Percentiles rank a stretch among this genome's conserved stretches.
Conservation (phyloP, 169 alveolate genomes). For the Eimeria necatrix region DNA sequence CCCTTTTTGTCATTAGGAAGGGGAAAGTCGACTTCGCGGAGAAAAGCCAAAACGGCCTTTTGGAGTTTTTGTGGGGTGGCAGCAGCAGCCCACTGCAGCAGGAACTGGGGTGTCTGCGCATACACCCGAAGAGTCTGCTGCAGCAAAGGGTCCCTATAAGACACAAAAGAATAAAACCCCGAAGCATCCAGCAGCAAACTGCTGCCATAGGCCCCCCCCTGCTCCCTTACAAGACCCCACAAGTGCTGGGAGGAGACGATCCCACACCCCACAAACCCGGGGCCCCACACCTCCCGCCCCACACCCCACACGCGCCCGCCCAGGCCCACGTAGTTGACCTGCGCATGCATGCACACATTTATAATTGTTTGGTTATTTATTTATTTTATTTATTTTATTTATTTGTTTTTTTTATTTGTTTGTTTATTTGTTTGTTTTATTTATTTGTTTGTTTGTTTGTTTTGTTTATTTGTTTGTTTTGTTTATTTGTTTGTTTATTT, state of each 20-base stretch:
- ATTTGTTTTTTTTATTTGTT: neutral
- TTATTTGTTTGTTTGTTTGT: no score
- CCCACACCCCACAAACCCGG: neutral
- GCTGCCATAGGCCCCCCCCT: slow-evolving; percentile 80
- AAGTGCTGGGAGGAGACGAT: slow-evolving; percentile 51
- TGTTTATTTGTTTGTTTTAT: no score
- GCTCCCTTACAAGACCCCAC: slow-evolving; percentile 74
- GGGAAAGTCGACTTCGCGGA: slow-evolving; percentile 74
- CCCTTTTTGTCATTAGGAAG: slow-evolving; percentile 71
- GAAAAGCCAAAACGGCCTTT: slow-evolving; percentile 39
- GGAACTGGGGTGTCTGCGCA: slow-evolving; percentile 4
- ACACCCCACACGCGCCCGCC: slow-evolving; percentile 64
- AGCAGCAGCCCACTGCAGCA: neutral
- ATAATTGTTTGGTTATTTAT: no score
- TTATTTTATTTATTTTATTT: no score
- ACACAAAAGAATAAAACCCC: slow-evolving; percentile 49
- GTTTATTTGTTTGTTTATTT: no score
- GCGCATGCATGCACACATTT: neutral
- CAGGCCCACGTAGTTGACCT: slow-evolving; percentile 79
- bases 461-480: no score
- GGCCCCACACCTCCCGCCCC: slow-evolving; percentile 51
- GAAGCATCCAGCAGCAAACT: neutral
- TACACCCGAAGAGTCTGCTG: slow-evolving; percentile 36
- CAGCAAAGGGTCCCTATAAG: slow-evolving; percentile 79
- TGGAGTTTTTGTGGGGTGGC: neutral